Evolutionary conservation across 2,329 filamentous ascomycete species (phyloP), one percentile per base, ranked within the genome.

Genomic region (Penicillium sp.): DNA sequence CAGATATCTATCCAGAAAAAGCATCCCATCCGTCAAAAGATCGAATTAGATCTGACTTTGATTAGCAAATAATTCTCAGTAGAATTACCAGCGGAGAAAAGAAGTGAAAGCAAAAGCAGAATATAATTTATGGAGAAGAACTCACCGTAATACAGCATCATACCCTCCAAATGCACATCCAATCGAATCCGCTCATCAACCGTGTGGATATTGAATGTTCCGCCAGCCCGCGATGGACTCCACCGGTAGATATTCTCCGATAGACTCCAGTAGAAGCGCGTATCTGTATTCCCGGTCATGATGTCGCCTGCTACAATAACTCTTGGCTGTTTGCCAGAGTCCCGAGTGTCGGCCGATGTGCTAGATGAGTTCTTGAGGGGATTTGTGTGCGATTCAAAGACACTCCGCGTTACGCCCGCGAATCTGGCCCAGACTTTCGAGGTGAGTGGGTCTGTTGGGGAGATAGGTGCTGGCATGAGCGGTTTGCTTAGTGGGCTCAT

Each of bases 251-350:
- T 74, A 36, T 75, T 69, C 43, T 66, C 62, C n/a, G 70, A 70
- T 42, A 75, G 44, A 26, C 63, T 56, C 72, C 72, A 75, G 47
- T 74, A 75, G 45, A 73, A 72, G 3, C 65, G 54, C 1, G 73
- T 75, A 40, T 75, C 73, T 0, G 73, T 75, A 35, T 75, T 76
- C 0, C 71, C 72, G 1, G 70, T 73, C 69, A 73, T 73, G 34
- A 74, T 65, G 40, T 65, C 64, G 0, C 66, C 66, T 7, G 61
- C 61, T 0, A 68, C 64, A 5, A 71, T 55, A 3, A 69, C 63
- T 0, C 55, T 68, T 37, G 51, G 51, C 9, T 9, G 18, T 22
- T 22, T 9, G 18, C 18, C 9, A 5, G 18, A 5, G 18, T 9
- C 5, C 5, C 9, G 18, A 5, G 18, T 5, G 18, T 22, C 18